Evolutionary conservation across 768 basidiomycete species (phyloP).

Genomic region (Floccularia luteovirens): DNA sequence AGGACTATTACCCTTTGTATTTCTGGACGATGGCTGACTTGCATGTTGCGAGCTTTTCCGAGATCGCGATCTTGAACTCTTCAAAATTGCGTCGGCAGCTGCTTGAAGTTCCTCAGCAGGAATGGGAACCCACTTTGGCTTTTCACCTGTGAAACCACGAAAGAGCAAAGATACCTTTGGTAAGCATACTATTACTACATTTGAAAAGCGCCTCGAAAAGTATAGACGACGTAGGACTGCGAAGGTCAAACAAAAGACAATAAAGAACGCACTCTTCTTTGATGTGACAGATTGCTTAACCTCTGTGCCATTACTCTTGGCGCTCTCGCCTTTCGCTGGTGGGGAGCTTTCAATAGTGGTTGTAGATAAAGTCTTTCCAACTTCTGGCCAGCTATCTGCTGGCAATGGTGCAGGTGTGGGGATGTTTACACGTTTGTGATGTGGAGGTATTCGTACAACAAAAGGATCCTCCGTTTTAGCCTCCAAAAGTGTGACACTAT

Average conservation of each 20-base stretch:
- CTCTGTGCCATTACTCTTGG: not conserved
- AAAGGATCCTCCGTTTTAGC: slow-evolving; percentile 29
- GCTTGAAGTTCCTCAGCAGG: slow-evolving; percentile 49
- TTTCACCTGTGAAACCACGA: slow-evolving; percentile 30
- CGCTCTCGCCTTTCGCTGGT: slow-evolving; percentile 2
- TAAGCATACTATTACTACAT: not conserved
- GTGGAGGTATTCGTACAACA: slow-evolving; percentile 26
- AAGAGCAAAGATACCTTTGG: not conserved
- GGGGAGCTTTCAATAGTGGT: slow-evolving; percentile 8
- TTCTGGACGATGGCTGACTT: not conserved
- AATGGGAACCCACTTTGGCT: slow-evolving; percentile 56
- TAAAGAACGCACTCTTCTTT: slow-evolving; percentile 18
- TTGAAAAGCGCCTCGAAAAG: slow-evolving; percentile 2
- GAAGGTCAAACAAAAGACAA: slow-evolving; percentile 1
- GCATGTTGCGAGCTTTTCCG: slow-evolving; percentile 11
- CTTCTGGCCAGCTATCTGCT: slow-evolving; percentile 36
- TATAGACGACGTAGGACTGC: slow-evolving; percentile 4
- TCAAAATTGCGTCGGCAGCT: slow-evolving; percentile 32
- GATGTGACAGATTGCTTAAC: slow-evolving; percentile 5
- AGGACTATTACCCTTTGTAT: not conserved
- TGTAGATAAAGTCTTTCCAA: slow-evolving; percentile 21
- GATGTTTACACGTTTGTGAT: slow-evolving; percentile 9
- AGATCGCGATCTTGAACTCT: slow-evolving; percentile 14
- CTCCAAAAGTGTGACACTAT: not conserved
- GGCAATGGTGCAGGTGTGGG: slow-evolving; percentile 17